Base-by-base conservation (phyloP, 2,329 filamentous ascomycete species). In the Trichoderma polysporum region DNA sequence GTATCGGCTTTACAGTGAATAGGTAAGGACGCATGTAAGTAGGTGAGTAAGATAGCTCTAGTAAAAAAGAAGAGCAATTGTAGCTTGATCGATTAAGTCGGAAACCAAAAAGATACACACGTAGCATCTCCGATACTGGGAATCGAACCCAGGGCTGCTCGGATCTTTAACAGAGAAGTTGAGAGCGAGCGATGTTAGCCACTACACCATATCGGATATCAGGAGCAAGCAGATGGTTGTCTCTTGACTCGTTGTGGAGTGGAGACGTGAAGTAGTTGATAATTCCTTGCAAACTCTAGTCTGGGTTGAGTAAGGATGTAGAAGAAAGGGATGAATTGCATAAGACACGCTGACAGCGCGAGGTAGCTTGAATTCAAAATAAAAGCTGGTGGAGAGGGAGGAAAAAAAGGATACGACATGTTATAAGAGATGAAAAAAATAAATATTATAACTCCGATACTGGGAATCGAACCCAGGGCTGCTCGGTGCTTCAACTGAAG, bases 141-240 rank as follows among this genome's bases (percentile, higher is more conserved):
- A 76, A 76, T 76, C 75, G 75, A 76, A 76, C 75, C 75, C 74
- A 70, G 75, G 74, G 74, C 75, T 76, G 74, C 74, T 75, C 75
- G 74, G 75, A 57, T 50, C 58, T 61, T 49, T 41, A 63, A 67
- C 45, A 41, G 35, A 41, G 35, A 47, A 66, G 54, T 66, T 76
- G 74, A 76, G 75, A 76, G 74, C 74, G 75, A 76, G 74, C 75
- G 75, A 76, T 76, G 75, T 76, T 76, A 76, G 74, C 75, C 75
- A 75, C 74, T 76, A 76, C 74, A 76, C 74, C 74, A 76, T 76
- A 75, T 72, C 74, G 74, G 74, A 76, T 73, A 19, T 54, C 15
- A 4, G 17, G 29, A 49, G 25, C 31, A 27, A 49, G 45, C n/a
- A 15, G 61, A 64, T 35, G 47, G 50, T 35, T 47, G 57, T 27